Base-by-base conservation (phyloP, 345 rosid genomes). In the Raphanus sativus region DNA sequence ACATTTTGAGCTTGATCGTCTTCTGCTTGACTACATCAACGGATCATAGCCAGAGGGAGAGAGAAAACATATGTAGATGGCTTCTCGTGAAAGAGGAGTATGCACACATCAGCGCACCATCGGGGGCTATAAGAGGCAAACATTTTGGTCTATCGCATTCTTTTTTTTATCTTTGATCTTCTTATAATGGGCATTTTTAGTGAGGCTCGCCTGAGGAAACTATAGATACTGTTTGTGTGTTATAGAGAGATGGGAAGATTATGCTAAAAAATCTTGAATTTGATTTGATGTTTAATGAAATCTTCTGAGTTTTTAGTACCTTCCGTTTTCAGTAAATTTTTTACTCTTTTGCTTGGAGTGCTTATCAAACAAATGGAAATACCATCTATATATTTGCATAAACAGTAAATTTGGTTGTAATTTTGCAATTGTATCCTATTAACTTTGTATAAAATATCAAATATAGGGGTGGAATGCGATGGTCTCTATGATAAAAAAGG, bases 1-100 rank as follows among this genome's bases (percentile, higher is more conserved):
- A 30, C 93, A 91, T 80, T 90, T 94, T 75, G 97, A 88, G 82
- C 95, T 94, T 6, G 97, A 94, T 69, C 77, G 89, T 65, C 91
- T 56, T 81, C 89, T 90, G 75, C 84, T 91, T 68, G 91, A 88
- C 76, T 91, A 91, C 61, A 86, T 88, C 30, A 87, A 85, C 8
- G 91, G 87, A 8, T 82, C 83, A 73, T 91, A 89, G 87, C n/a
- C 12, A n/a, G 34, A 38, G 15, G 58, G 54, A 38, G 16, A 32
- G 4, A 38, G 9, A 36, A n/a, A 32, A 10, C 42, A 32, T 32
- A 52, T 54, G 59, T 56, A 11, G 6, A 17, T 38, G 59, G 75
- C 69, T 34, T 76, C 69, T 52, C 7, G 42, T 69, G 71, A 13
- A 42, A 45, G 61, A 56, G 54, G 54, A 64, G 45, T 63, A 42